These are phyloP conservation scores for Cyberlindnera amylophila DNA, from an alignment of 805 yeast species.

Conservation along the genomic window DNA sequence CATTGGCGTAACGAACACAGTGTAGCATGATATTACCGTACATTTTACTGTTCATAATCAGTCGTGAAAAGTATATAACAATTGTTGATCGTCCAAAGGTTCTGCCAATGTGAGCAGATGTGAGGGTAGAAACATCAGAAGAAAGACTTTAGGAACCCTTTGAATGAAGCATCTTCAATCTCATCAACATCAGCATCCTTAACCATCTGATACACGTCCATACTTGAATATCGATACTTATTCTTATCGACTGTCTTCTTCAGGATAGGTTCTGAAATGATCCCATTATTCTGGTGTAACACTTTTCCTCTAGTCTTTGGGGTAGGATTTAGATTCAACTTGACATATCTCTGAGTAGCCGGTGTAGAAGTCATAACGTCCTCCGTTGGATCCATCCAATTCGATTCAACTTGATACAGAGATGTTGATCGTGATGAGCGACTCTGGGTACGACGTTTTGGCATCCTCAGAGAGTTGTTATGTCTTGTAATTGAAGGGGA, in stretches of 20 bases:
- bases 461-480: neutral
- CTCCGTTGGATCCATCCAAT: conserved; percentile 49
- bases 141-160: conserved; percentile 22
- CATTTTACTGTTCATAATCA: conserved; percentile 1
- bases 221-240: conserved; percentile 20
- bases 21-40: too few species aligned
- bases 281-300: neutral
- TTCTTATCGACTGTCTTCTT: conserved; percentile 3
- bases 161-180: conserved; percentile 16
- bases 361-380: conserved; percentile 21
- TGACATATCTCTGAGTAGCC: conserved; percentile 22
- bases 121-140: too few species aligned
- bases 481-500: neutral
- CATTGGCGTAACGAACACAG: too few species aligned
- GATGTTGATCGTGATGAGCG: conserved; percentile 22
- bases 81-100: too few species aligned
- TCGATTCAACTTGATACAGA: conserved; percentile 39
- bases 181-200: conserved; percentile 11
- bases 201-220: conserved; percentile 24
- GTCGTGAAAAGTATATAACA: too few species aligned
- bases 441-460: conserved; percentile 6
- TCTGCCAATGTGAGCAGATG: too few species aligned
- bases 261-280: conserved; percentile 17
- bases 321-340: conserved; percentile 23
- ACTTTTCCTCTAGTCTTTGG: conserved; percentile 5